Evolutionary conservation across 768 basidiomycete genomes (phyloP).

Genomic region (Cyathus striatus): DNA sequence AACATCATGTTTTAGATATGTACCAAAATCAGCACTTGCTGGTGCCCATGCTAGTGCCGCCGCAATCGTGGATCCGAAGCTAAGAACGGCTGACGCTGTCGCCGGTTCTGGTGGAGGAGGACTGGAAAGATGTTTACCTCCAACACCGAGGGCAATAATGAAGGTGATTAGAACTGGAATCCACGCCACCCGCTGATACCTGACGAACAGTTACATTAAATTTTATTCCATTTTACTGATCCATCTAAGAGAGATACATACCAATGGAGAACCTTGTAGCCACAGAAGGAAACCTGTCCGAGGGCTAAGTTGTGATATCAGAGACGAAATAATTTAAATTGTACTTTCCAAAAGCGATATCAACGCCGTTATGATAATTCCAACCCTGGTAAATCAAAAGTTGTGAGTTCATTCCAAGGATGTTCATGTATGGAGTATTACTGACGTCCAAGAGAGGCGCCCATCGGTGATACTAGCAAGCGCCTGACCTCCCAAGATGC

Average conservation of each 20-base stretch:
- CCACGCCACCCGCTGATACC: slow-evolving; percentile 74
- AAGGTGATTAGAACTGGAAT: slow-evolving; percentile 71
- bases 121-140: slow-evolving; percentile 61
- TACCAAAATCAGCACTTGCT: slow-evolving; percentile 70
- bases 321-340: no score
- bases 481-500: slow-evolving; percentile 63
- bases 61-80: slow-evolving; percentile 67
- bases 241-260: slow-evolving; percentile 8
- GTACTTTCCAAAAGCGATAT: slow-evolving; percentile 59
- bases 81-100: slow-evolving; percentile 47
- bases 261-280: slow-evolving; percentile 45
- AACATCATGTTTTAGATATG: slow-evolving; percentile 56
- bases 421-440: no score
- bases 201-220: no score
- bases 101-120: slow-evolving; percentile 47
- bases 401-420: no score
- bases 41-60: slow-evolving; percentile 62
- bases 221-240: neutral
- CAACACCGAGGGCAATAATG: slow-evolving; percentile 63
- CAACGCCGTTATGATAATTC: slow-evolving; percentile 73
- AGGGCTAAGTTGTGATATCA: no score
- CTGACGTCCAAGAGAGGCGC: slow-evolving; percentile 39
- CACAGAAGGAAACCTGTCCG: slow-evolving; percentile 52
- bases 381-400: slow-evolving; percentile 51
- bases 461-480: slow-evolving; percentile 35